Evolutionary conservation across 495 filamentous ascomycete species (phyloP).

Genomic region (Podospora australis): DNA sequence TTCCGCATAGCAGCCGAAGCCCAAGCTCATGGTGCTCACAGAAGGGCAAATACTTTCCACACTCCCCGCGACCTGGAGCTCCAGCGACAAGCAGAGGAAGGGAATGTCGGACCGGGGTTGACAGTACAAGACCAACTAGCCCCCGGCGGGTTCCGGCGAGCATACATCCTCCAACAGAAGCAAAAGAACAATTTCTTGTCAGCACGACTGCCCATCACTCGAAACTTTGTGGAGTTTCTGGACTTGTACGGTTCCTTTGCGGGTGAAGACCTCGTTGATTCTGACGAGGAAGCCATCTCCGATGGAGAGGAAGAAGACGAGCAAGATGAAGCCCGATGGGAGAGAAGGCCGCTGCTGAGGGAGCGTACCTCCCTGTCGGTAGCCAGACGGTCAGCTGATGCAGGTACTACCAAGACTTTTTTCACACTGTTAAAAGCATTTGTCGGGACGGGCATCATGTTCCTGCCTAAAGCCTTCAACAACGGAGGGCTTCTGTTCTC

Average conservation of each 20-base stretch:
- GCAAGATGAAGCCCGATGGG: constrained; percentile 32
- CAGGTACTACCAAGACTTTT: constrained; percentile 56
- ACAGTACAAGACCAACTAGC: constrained; percentile 47
- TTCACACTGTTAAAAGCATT: constrained; percentile 64
- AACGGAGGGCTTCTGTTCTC: constrained; percentile 65
- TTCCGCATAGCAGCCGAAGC: constrained; percentile 54
- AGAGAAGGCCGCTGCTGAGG: constrained; percentile 48
- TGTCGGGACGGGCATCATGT: constrained; percentile 62
- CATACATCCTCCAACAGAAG: constrained; percentile 44
- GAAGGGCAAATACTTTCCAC: constrained; percentile 55
- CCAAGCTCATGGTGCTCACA: constrained; percentile 35
- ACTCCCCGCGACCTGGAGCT: constrained; percentile 34
- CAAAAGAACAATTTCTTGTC: constrained; percentile 37
- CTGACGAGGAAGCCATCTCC: constrained; percentile 51
- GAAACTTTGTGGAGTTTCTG: constrained; percentile 63
- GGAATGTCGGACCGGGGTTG: constrained; percentile 19
- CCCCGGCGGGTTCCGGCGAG: constrained; percentile 57
- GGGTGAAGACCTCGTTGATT: constrained; percentile 62
- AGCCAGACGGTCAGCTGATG: constrained; percentile 35
- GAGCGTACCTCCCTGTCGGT: not conserved
- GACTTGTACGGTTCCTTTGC: constrained; percentile 66
- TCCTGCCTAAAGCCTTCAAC: constrained; percentile 60
- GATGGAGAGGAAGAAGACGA: constrained; percentile 40
- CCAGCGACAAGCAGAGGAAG: constrained; percentile 23
- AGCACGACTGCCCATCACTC: constrained; percentile 45